phyloP scores from a whole-genome alignment of 225 moss, liverwort and hornwort species.

The Marchantia paleacea region DNA sequence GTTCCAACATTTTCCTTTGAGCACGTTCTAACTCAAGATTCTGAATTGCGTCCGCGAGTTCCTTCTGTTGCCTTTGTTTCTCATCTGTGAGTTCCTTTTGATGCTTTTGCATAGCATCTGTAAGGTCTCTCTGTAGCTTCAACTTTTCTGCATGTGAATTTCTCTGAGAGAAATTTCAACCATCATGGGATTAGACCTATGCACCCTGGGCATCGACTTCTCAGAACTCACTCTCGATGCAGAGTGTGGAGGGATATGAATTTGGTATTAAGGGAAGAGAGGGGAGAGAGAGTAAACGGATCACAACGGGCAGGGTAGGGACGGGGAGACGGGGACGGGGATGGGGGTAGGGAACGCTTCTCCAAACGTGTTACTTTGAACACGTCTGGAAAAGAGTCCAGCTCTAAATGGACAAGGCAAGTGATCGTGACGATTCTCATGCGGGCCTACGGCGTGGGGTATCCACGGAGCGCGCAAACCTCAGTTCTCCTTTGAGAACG shows the following conservation, averaged over 20 bases:
- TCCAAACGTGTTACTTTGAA: neutral
- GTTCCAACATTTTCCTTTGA: conserved; percentile 39
- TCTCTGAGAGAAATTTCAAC: conserved; percentile 31
- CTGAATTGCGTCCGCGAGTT: conserved; percentile 37
- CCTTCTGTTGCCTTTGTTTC: conserved; percentile 44
- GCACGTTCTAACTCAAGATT: conserved; percentile 32
- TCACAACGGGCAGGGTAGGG: neutral
- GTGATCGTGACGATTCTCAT: neutral
- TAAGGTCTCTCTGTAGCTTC: conserved; percentile 46
- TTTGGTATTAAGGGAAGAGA: neutral
- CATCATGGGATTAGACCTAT: conserved; percentile 25
- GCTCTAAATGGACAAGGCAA: neutral
- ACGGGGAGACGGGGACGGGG: neutral
- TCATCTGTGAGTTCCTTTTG: conserved; percentile 46
- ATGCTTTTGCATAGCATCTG: conserved; percentile 45
- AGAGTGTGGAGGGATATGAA: conserved; percentile 7
- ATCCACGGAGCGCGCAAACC: neutral
- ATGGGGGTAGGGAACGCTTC: neutral
- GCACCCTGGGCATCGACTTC: neutral
- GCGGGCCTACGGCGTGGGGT: neutral
- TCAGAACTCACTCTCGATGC: conserved; percentile 22
- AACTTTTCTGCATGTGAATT: conserved; percentile 39
- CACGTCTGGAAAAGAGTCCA: neutral
- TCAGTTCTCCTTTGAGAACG: neutral
- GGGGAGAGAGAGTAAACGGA: neutral